These are phyloP conservation scores for Tolypocladium ovalisporum DNA, from an alignment of 2,329 filamentous ascomycete genomes.

Conservation along the genomic window DNA sequence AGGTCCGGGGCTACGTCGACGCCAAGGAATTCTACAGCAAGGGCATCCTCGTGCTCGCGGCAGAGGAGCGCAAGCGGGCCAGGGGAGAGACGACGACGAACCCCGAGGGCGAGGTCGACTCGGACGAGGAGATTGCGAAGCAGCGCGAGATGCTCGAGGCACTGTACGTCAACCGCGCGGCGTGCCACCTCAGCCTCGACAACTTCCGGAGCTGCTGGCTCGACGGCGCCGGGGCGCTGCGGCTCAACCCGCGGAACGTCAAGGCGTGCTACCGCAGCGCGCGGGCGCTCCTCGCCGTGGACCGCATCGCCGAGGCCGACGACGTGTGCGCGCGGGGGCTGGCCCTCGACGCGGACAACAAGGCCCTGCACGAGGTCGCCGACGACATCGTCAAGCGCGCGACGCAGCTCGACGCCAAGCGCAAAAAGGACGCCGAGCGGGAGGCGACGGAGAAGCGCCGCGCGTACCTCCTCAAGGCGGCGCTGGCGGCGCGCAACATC, in stretches of 20 bases:
- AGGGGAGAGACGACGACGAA: slow-evolving; percentile 19
- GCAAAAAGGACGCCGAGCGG: slow-evolving; percentile 44
- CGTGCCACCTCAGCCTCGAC: slow-evolving; percentile 77
- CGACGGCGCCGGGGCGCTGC: slow-evolving; percentile 72
- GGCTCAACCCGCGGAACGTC: slow-evolving; percentile 67
- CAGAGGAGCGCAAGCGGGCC: slow-evolving; percentile 47
- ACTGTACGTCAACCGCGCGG: slow-evolving; percentile 76
- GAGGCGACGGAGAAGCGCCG: slow-evolving; percentile 44
- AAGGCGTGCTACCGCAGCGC: slow-evolving; percentile 89
- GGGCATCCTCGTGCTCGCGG: slow-evolving; percentile 61
- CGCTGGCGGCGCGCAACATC: slow-evolving; percentile 61
- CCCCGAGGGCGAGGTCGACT: slow-evolving; percentile 17
- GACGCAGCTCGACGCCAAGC: slow-evolving; percentile 40
- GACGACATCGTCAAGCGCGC: slow-evolving; percentile 52
- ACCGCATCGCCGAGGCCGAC: slow-evolving; percentile 68
- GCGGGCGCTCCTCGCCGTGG: slow-evolving; percentile 65
- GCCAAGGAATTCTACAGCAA: slow-evolving; percentile 88
- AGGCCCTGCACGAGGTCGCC: slow-evolving; percentile 50
- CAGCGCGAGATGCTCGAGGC: slow-evolving; percentile 60
- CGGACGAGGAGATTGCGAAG: slow-evolving; percentile 45
- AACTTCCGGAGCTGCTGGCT: slow-evolving; percentile 82
- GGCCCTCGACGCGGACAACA: slow-evolving; percentile 59
- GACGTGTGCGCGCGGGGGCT: slow-evolving; percentile 70
- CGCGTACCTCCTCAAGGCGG: slow-evolving; percentile 50
- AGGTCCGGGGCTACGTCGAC: slow-evolving; percentile 61